Percentiles rank a stretch among this genome's conserved stretches.
Conservation (phyloP, 1,284 basidiomycete genomes). For the Malassezia nana region DNA sequence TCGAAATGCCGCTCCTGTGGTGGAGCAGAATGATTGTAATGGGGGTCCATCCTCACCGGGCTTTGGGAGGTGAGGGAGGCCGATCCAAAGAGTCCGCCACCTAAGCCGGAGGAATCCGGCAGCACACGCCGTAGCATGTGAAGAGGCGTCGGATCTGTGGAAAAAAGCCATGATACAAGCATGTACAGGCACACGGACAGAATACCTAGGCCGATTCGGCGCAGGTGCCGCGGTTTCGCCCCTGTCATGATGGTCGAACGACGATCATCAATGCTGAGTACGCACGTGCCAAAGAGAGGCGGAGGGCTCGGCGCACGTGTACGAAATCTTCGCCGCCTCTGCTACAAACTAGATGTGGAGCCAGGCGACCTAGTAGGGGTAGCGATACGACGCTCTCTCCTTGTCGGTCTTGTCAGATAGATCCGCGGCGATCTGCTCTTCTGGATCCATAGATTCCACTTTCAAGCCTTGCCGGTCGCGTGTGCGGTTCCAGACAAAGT, state of each 20-base stretch:
- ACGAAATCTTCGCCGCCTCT: too few species aligned
- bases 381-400: constrained; percentile 39
- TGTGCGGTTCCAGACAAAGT: constrained; percentile 35
- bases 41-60: neutral
- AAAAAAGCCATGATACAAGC: neutral
- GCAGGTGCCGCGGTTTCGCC: neutral
- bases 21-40: neutral
- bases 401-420: constrained; percentile 45
- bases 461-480: constrained; percentile 12
- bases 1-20: constrained; percentile 25
- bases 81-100: neutral
- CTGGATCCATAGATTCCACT: neutral
- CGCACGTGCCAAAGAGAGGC: neutral
- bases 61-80: neutral
- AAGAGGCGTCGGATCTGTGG: neutral
- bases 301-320: neutral
- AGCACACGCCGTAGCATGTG: neutral
- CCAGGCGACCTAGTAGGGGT: constrained; percentile 38
- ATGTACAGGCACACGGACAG: neutral
- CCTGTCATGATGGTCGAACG: neutral
- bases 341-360: too few species aligned
- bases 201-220: neutral
- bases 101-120: neutral
- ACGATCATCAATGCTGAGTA: neutral
- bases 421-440: constrained; percentile 19